A percentile compares a stretch with the other conserved stretches of the same genome.
Evolutionary conservation across 2,329 filamentous ascomycete species (phyloP).

Genomic region (Verticillium albo-atrum): DNA sequence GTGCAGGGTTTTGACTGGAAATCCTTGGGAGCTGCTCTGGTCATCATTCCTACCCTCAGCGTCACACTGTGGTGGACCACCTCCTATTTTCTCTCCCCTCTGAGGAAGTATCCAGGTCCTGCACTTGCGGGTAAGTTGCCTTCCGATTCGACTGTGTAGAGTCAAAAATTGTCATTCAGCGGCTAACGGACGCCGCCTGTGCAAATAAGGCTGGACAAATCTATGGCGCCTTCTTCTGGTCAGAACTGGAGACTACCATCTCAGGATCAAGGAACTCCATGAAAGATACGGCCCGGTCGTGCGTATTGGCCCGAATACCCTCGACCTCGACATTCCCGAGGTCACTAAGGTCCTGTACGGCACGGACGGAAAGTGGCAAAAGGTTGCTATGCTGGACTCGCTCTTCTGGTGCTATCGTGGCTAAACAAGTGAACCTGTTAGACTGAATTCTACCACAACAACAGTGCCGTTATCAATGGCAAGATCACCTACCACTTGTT

Average conservation of each 20-base stretch:
- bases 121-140: slow-evolving; percentile 9
- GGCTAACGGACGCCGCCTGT: not conserved
- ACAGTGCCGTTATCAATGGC: slow-evolving; percentile 25
- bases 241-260: slow-evolving; percentile 2
- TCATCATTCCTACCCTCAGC: not conserved
- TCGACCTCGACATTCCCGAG: slow-evolving; percentile 20
- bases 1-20: too few relatives aligned
- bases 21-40: not conserved
- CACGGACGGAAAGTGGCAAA: slow-evolving; percentile 15
- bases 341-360: slow-evolving; percentile 21
- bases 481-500: slow-evolving; percentile 31
- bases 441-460: slow-evolving; percentile 31
- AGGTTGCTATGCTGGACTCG: not conserved
- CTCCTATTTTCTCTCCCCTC: slow-evolving; percentile 10
- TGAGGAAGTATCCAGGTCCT: slow-evolving; percentile 14
- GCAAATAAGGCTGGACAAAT: slow-evolving; percentile 17
- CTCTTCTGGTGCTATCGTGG: too few relatives aligned
- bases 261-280: slow-evolving; percentile 18
- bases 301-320: slow-evolving; percentile 23
- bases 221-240: slow-evolving; percentile 12
- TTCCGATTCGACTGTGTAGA: too few relatives aligned
- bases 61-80: slow-evolving; percentile 3
- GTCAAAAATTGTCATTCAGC: not conserved
- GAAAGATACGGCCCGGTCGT: slow-evolving; percentile 24
- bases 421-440: slow-evolving; percentile 5